phyloP scores from a whole-genome alignment of 1,139 yeast genomes.

The Diutina siamensis region DNA sequence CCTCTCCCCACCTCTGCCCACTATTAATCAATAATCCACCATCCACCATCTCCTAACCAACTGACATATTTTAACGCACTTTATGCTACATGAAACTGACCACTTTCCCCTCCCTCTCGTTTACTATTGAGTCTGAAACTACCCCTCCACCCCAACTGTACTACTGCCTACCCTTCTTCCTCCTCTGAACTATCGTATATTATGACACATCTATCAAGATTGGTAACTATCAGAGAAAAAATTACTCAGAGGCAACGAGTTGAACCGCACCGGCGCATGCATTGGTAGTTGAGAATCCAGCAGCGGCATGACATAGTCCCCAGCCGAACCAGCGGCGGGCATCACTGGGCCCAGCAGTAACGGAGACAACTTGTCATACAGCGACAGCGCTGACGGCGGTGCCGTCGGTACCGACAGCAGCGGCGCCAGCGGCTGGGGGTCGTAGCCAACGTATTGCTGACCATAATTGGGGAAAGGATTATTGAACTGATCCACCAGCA shows the following conservation, averaged over 20 bases:
- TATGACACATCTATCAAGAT: background rate
- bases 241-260: constrained; percentile 2
- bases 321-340: constrained; percentile 5
- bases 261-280: constrained; percentile 2
- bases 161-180: no score
- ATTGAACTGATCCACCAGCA: background rate
- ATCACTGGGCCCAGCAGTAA: background rate
- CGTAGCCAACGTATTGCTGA: background rate
- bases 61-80: no score
- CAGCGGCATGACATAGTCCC: background rate
- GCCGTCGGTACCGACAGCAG: background rate
- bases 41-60: no score
- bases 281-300: background rate
- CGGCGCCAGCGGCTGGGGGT: constrained; percentile 3
- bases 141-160: no score
- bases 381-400: background rate
- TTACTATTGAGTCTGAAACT: no score
- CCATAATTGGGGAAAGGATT: background rate
- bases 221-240: background rate
- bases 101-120: no score
- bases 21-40: no score
- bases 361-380: constrained; percentile 5
- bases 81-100: no score
- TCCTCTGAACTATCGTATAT: no score
- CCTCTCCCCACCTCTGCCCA: no score